Evolutionary conservation across 208 protist species (phyloP).

Genomic region (Ichthyophonus hoferi): DNA sequence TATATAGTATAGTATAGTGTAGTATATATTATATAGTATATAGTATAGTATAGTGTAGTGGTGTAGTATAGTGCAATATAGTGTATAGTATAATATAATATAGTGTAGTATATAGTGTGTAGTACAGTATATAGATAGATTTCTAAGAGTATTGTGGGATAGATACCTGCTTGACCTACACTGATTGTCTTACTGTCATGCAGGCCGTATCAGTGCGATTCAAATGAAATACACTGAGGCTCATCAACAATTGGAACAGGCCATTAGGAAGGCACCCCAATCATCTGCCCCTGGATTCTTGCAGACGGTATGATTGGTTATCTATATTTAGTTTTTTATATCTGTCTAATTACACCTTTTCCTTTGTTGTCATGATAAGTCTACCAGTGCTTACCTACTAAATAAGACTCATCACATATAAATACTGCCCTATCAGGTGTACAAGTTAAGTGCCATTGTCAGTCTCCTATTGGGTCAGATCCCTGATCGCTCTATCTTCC

Average conservation of each 20-base stretch:
- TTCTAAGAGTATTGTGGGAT: too few species aligned
- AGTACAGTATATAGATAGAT: too few species aligned
- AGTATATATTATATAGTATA: too few species aligned
- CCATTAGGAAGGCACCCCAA: slow-evolving; percentile 88
- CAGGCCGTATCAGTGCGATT: slow-evolving; percentile 81
- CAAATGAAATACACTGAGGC: slow-evolving; percentile 90
- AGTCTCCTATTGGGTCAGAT: slow-evolving; percentile 93
- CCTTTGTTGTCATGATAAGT: too few species aligned
- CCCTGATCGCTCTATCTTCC: slow-evolving; percentile 77
- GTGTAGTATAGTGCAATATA: too few species aligned
- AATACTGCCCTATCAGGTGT: neutral
- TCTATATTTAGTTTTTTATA: too few species aligned
- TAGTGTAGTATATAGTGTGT: too few species aligned
- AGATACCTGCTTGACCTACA: neutral
- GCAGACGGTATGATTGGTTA: slow-evolving; percentile 47
- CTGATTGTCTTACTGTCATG: too few species aligned
- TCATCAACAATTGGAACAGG: slow-evolving; percentile 81
- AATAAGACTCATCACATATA: neutral
- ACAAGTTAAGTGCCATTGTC: slow-evolving; percentile 88
- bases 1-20: too few species aligned
- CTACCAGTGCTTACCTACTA: neutral
- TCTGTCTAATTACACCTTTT: too few species aligned
- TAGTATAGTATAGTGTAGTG: too few species aligned
- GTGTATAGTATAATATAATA: too few species aligned
- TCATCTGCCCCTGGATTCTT: slow-evolving; percentile 81